Percentiles rank a stretch among this genome's conserved stretches.
These are phyloP conservation scores for Colletotrichum godetiae DNA, from an alignment of 2,329 filamentous ascomycete genomes.

Conservation along the genomic window DNA sequence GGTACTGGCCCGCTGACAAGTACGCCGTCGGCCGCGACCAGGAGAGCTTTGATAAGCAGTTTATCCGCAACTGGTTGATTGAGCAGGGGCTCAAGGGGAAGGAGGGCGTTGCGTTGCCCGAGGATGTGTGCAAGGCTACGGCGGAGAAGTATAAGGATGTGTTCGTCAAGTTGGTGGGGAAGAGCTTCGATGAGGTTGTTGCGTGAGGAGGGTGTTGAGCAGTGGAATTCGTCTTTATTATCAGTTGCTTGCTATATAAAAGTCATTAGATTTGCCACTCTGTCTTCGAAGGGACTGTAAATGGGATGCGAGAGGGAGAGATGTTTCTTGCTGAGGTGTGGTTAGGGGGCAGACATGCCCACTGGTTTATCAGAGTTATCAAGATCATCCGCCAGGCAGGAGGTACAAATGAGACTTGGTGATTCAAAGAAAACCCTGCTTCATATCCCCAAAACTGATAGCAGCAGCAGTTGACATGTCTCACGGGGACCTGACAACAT, in stretches of 20 bases:
- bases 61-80: conserved; percentile 84
- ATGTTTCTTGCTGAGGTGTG: too few species aligned
- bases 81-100: conserved; percentile 79
- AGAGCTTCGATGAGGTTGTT: conserved; percentile 50
- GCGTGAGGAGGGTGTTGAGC: background rate
- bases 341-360: too few species aligned
- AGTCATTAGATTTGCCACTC: too few species aligned
- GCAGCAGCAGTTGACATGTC: too few species aligned
- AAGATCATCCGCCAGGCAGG: too few species aligned
- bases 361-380: too few species aligned
- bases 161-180: conserved; percentile 71
- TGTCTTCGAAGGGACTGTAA: too few species aligned
- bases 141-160: conserved; percentile 79
- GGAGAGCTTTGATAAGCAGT: conserved; percentile 91
- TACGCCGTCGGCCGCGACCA: conserved; percentile 81
- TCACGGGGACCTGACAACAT: too few species aligned
- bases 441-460: too few species aligned
- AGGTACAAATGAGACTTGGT: too few species aligned
- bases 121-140: conserved; percentile 77
- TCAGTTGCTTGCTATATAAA: background rate
- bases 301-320: too few species aligned
- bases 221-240: background rate
- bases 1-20: conserved; percentile 84
- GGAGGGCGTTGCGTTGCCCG: conserved; percentile 77
- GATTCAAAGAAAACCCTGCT: too few species aligned